Evolutionary conservation across 768 basidiomycete genomes (phyloP).

Genomic region (Solioccasus polychromus): DNA sequence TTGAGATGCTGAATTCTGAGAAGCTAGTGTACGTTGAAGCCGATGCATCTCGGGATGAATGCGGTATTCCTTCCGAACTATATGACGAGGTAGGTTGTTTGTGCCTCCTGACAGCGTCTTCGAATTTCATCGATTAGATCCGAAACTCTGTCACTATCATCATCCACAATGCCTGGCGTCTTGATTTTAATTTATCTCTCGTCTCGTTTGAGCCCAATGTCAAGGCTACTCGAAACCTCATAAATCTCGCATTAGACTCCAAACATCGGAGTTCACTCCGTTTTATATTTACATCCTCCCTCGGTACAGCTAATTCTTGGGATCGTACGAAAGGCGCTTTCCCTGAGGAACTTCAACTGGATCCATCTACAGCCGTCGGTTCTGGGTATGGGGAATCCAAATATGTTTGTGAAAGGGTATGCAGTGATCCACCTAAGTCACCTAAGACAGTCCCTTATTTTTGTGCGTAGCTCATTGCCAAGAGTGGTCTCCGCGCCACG

Average conservation of each 20-base stretch:
- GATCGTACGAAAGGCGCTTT: conserved; percentile 26
- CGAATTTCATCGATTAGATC: conserved; percentile 5
- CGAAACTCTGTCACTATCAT: conserved; percentile 28
- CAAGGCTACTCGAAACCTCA: conserved; percentile 30
- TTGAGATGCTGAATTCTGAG: conserved; percentile 23
- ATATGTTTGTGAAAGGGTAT: conserved; percentile 36
- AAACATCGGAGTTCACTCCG: conserved; percentile 10
- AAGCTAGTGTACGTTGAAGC: conserved; percentile 40
- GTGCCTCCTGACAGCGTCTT: background rate
- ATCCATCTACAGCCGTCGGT: conserved; percentile 27
- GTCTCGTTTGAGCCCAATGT: conserved; percentile 37
- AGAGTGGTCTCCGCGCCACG: conserved; percentile 24
- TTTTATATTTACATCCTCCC: conserved; percentile 28
- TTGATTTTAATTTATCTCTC: conserved; percentile 41
- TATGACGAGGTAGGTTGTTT: conserved; percentile 28
- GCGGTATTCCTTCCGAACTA: conserved; percentile 28
- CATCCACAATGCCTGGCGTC: conserved; percentile 20
- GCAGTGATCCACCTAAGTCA: conserved; percentile 3
- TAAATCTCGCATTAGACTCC: conserved; percentile 35
- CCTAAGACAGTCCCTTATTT: background rate
- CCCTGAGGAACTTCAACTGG: conserved; percentile 36
- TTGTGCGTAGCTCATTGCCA: conserved; percentile 19
- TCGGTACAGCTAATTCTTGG: conserved; percentile 22
- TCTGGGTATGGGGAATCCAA: conserved; percentile 37
- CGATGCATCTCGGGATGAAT: conserved; percentile 26